Evolutionary conservation across 2,329 filamentous ascomycete species (phyloP).

Genomic region (Cercospora sp.): DNA sequence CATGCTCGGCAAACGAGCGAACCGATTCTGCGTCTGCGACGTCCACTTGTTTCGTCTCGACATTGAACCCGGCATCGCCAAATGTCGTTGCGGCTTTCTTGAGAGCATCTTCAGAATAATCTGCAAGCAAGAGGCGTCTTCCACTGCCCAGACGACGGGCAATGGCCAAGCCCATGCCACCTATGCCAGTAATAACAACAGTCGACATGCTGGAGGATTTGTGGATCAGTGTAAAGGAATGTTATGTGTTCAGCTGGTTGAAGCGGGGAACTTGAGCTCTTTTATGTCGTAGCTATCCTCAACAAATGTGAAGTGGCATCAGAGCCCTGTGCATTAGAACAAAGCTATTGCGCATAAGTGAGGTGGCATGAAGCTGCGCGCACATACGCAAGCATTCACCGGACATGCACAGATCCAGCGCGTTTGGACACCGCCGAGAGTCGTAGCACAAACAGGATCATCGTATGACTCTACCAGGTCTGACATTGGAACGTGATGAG

Average conservation of each 20-base stretch:
- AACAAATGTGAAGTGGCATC: background rate
- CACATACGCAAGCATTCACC: background rate
- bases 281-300: background rate
- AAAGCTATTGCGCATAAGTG: background rate
- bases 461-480: background rate
- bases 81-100: background rate
- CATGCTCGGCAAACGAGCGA: background rate
- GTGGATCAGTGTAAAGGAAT: background rate
- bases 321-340: background rate
- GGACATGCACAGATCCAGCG: background rate
- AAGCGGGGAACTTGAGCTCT: background rate
- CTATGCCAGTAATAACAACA: background rate
- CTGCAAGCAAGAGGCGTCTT: background rate
- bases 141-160: slow-evolving; percentile 3
- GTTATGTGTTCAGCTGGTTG: background rate
- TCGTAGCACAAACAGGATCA: background rate
- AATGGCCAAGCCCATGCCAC: slow-evolving; percentile 1
- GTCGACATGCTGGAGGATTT: background rate
- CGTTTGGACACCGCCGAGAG: background rate
- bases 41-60: background rate
- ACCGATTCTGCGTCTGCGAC: background rate
- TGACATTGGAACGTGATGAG: background rate
- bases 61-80: background rate
- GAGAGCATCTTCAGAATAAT: background rate
- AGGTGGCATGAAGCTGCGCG: background rate